Base-by-base conservation (phyloP, 2,329 filamentous ascomycete genomes). In the Cladosporium sp. region DNA sequence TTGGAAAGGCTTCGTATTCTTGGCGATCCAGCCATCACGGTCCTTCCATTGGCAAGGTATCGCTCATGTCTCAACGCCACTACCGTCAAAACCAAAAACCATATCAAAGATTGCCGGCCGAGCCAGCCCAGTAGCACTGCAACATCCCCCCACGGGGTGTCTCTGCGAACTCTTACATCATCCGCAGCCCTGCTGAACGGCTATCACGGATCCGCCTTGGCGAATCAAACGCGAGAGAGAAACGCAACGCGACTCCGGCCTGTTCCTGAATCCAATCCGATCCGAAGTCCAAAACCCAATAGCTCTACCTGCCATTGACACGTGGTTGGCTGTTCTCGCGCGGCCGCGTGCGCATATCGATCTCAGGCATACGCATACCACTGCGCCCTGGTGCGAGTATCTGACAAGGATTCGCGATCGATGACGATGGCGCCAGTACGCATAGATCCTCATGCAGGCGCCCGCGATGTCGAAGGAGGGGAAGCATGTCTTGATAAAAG, bases 21-120 rank as follows among this genome's bases (percentile, higher is more conserved):
- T 61, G 59, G 59, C 59, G 34, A 34, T 18, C 6, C 30, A 32
- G 34, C 59, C 59, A 61, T 61, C 41, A 61, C 12, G 59, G 59
- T 36, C 14, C 24, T 24, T 28, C n/a, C 24, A 38, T n/a, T 24
- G 34, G 34, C 55, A 41, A 15, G 14, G 10, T 59, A 59, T 36
- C 36, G 8, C 34, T 44, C 21, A 2, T 59, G 7, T 34, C 38
- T 34, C 18, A 21, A 41, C 30, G 10, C 28, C 4, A 15, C 14
- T 36, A 15, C 14, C 26, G 24, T 34, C 26, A 51, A 21, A 60
- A 12, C 28, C 15, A 34, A 18, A 60, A 32, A 32, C 18, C n/a
- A n/a, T 28, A 32, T 60, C 28, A 5, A 26, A 21, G 1, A 7
- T 54, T 36, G 34, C 34, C 34, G 14, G 34, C 34, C 14, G 34